Conservation (phyloP, 2,329 filamentous ascomycete species). For the Aspergillus sp. region DNA sequence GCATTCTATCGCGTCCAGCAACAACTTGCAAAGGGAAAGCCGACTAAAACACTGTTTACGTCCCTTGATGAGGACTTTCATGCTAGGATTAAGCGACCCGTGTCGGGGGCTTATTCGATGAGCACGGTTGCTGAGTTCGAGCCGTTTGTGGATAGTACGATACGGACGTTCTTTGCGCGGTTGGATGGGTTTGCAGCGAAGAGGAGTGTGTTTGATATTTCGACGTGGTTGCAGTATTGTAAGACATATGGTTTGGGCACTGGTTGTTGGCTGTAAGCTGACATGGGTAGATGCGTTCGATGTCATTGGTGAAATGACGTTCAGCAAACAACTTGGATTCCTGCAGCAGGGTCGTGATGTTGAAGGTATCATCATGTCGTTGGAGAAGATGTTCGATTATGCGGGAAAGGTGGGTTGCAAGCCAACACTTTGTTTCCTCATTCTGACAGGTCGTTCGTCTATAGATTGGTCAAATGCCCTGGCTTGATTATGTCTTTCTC, state of each 20-base stretch:
- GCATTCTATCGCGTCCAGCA: background rate
- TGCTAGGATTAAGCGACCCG: conserved; percentile 41
- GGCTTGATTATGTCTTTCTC: conserved; percentile 37
- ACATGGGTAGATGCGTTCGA: conserved; percentile 31
- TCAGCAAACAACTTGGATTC: conserved; percentile 32
- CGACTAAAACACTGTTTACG: background rate
- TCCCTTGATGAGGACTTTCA: conserved; percentile 25
- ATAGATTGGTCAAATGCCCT: conserved; percentile 32
- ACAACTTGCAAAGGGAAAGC: background rate
- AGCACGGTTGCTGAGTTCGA: conserved; percentile 45
- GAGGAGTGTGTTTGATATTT: conserved; percentile 28
- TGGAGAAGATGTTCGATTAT: conserved; percentile 33
- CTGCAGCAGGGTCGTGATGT: conserved; percentile 33
- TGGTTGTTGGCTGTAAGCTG: conserved; percentile 14
- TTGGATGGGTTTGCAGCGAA: background rate
- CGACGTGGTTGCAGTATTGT: conserved; percentile 32
- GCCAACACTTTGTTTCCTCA: background rate
- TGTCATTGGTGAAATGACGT: conserved; percentile 41
- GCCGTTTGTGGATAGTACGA: conserved; percentile 37
- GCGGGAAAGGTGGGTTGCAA: conserved; percentile 18
- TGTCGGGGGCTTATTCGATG: conserved; percentile 46
- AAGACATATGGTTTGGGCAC: conserved; percentile 1
- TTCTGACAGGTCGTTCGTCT: background rate
- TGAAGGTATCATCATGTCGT: conserved; percentile 31
- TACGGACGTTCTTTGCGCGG: background rate